Conservation (phyloP, 371 early-diverging fungal species). For the Zancudomyces culisetae region DNA sequence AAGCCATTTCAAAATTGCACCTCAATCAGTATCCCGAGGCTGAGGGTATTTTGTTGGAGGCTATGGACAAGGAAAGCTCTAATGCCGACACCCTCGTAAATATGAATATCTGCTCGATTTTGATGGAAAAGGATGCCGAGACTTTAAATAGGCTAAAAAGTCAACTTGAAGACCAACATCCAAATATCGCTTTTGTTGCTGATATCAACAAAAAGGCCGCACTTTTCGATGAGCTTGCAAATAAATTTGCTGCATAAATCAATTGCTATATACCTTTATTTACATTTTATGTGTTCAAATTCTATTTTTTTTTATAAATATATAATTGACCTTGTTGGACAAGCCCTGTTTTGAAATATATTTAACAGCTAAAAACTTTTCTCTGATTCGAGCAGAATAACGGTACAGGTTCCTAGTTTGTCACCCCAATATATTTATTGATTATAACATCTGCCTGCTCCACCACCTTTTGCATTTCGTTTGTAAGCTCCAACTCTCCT, state of each 20-base stretch:
- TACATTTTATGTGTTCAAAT: too few relatives aligned
- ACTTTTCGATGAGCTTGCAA: slow-evolving; percentile 42
- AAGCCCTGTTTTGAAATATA: too few relatives aligned
- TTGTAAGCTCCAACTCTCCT: too few relatives aligned
- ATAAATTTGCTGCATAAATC: not conserved
- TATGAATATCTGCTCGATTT: slow-evolving; percentile 22
- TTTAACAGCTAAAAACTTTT: too few relatives aligned
- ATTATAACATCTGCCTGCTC: too few relatives aligned
- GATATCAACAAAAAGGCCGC: slow-evolving; percentile 57
- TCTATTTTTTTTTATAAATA: too few relatives aligned
- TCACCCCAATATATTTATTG: too few relatives aligned
- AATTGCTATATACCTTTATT: too few relatives aligned
- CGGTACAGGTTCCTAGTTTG: too few relatives aligned
- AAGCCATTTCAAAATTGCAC: slow-evolving; percentile 71
- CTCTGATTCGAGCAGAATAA: too few relatives aligned
- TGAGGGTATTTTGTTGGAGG: slow-evolving; percentile 57
- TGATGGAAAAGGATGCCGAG: slow-evolving; percentile 6
- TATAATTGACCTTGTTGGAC: too few relatives aligned
- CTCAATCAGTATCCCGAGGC: slow-evolving; percentile 73
- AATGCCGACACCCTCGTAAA: slow-evolving; percentile 80
- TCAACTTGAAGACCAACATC: slow-evolving; percentile 61
- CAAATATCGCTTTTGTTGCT: slow-evolving; percentile 53
- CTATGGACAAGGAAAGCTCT: slow-evolving; percentile 45
- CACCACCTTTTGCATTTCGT: too few relatives aligned
- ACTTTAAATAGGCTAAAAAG: slow-evolving; percentile 15